phyloP scores from a whole-genome alignment of 176 grass and related monocot species.

The Oryza meridionalis region DNA sequence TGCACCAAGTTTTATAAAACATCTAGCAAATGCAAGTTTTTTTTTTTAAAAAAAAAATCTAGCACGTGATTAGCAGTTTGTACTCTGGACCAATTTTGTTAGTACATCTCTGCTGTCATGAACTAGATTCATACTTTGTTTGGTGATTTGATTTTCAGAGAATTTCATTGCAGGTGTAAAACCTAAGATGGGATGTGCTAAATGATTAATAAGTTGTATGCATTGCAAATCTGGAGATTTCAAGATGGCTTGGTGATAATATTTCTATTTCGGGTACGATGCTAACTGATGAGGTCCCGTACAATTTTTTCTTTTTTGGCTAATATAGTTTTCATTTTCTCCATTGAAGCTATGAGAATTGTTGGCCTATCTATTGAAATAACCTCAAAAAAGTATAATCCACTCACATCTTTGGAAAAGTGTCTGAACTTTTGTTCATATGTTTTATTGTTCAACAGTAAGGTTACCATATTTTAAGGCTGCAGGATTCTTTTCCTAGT shows the following conservation, averaged over 20 bases:
- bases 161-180: constrained; percentile 16
- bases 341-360: constrained; percentile 19
- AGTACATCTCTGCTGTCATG: neutral
- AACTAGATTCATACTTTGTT: neutral
- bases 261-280: constrained; percentile 22
- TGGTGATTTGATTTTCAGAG: neutral
- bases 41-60: neutral
- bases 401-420: constrained; percentile 1
- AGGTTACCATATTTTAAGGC: neutral
- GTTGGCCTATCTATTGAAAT: constrained; percentile 36
- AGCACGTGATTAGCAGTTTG: neutral
- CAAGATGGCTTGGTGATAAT: constrained; percentile 34
- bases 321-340: constrained; percentile 31
- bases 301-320: constrained; percentile 9
- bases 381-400: constrained; percentile 22
- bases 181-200: constrained; percentile 22
- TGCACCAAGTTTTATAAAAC: neutral
- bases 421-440: neutral
- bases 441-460: constrained; percentile 7
- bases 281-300: constrained; percentile 32
- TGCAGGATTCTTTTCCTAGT: constrained; percentile 10
- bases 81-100: neutral
- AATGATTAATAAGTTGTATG: constrained; percentile 15
- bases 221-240: constrained; percentile 32
- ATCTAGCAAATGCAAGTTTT: neutral